Percentiles rank a stretch among this genome's conserved stretches.
These are phyloP conservation scores for Dichotomocladium elegans DNA, from an alignment of 371 early-diverging fungal genomes.

Conservation along the genomic window DNA sequence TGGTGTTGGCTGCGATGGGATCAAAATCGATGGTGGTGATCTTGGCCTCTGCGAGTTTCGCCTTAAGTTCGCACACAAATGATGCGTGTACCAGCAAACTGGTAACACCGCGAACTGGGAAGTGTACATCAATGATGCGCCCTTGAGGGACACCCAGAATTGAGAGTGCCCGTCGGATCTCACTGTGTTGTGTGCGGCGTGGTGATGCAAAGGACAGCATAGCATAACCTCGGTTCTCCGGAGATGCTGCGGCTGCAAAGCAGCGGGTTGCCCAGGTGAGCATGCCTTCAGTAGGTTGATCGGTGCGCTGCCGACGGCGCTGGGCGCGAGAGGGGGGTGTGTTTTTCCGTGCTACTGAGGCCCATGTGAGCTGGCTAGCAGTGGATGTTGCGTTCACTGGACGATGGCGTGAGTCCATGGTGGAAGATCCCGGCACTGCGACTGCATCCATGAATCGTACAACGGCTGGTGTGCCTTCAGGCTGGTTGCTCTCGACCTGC, in stretches of 20 bases:
- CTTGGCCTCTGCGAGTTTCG: neutral
- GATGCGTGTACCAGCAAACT: neutral
- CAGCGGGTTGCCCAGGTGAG: too few species aligned
- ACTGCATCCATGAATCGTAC: too few species aligned
- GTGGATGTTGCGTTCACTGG: too few species aligned
- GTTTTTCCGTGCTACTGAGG: neutral
- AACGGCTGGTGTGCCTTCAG: too few species aligned
- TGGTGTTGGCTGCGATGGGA: neutral
- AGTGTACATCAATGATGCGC: neutral
- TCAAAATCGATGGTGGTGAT: neutral
- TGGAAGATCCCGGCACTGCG: too few species aligned
- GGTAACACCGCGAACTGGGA: neutral
- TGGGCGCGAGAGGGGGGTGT: too few species aligned
- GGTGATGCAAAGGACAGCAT: neutral
- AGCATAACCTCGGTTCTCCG: conserved; percentile 2
- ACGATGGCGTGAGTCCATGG: too few species aligned
- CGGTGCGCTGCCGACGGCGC: too few species aligned
- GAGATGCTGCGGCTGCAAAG: too few species aligned
- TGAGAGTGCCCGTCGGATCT: neutral
- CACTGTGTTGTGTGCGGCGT: neutral
- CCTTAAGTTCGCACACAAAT: neutral
- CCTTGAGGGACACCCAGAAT: neutral
- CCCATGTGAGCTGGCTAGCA: too few species aligned
- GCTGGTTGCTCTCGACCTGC: too few species aligned
- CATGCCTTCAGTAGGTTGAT: too few species aligned